Evolutionary conservation across 495 filamentous ascomycete genomes (phyloP), one percentile per base, ranked within the genome.

Genomic region (Aspergillus egyptiacus): DNA sequence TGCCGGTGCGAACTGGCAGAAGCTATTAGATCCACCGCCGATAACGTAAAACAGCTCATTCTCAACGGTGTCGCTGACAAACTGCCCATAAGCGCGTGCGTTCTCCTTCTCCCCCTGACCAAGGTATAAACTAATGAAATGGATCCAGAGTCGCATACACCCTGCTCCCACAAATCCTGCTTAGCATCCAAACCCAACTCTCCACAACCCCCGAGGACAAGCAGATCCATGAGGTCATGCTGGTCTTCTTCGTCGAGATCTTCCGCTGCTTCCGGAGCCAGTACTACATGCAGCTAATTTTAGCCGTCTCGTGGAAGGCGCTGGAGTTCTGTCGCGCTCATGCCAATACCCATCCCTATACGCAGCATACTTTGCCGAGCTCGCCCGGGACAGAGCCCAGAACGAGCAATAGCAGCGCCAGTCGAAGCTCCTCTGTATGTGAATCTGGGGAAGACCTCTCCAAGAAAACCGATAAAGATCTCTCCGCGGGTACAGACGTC

Each of bases 1-100:
- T 55, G 52, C 14, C 46, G 46, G 14, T 31, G 35, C 1, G 52
- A 50, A 14, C 41, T 55, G 1, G 41, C 37, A 14, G n/a, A 10
- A 2, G 52, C 52, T 8, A 55, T 50, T 2, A 18, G 41, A 1
- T 50, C 52, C 18, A 55, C 52, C 3, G 52, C 52, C 4, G 46
- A 55, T 10, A 55, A 46, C 23, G 52, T 55, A 0, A 55, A 50
- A 17, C 45, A 55, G 27, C 46, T 55, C 33, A 40, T 55, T 6
- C 30, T 46, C 2, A 41, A 50, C 14, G 52, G 52, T 5, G 52
- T 55, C 8, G 52, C 41, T 4, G 52, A 55, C 24, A 55, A 55
- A 27, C 35, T 55, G 2, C 52, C 52, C 2, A 55, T 55, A 31
- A 55, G 52, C 52, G 52, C 52, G 52, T 55, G 42, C 27, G 52